Conservation (phyloP, 169 alveolate species). For the Eimeria falciformis region DNA sequence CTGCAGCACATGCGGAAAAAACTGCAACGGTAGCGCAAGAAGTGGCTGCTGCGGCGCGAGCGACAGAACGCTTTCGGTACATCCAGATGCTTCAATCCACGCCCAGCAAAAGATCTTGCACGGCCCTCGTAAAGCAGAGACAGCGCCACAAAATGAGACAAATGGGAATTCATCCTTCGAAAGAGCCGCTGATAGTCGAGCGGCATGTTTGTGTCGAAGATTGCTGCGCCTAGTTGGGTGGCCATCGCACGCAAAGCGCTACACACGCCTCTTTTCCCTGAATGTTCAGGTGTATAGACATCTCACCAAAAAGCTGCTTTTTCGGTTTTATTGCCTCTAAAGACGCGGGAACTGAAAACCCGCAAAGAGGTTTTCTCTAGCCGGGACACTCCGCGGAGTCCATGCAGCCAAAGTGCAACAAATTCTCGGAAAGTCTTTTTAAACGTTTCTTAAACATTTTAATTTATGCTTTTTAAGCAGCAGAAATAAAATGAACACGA, state of each 20-base stretch:
- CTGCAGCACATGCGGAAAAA: conserved; percentile 17
- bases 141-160: background rate
- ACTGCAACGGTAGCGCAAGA: background rate
- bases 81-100: conserved; percentile 3
- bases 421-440: no score
- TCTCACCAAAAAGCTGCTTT: background rate
- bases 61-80: background rate
- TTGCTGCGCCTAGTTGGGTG: background rate
- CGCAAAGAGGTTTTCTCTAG: background rate
- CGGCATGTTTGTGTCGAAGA: background rate
- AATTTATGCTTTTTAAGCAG: background rate
- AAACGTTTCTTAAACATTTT: no score
- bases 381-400: background rate
- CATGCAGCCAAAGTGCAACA: background rate
- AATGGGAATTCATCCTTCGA: background rate
- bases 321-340: no score
- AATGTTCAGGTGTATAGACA: background rate
- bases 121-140: background rate
- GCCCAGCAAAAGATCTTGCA: background rate
- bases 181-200: background rate
- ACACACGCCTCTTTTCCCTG: background rate
- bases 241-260: background rate
- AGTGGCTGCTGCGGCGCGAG: background rate
- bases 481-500: background rate
- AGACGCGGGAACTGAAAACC: no score